Evolutionary conservation across 2,329 filamentous ascomycete species (phyloP), one percentile per base, ranked within the genome.

Genomic region (Aspergillus novoparasiticus): DNA sequence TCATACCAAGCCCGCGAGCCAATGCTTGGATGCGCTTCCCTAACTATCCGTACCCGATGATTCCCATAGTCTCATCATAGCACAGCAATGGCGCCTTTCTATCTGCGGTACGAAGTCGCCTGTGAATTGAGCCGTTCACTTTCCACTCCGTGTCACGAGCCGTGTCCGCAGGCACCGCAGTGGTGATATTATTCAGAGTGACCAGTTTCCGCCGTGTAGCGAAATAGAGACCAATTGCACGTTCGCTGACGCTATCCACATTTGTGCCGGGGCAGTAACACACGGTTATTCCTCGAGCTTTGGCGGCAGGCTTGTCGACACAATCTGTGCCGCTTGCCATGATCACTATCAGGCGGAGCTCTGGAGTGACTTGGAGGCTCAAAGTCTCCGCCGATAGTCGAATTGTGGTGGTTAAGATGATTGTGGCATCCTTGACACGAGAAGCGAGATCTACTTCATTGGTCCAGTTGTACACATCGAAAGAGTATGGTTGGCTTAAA

Each of bases 211-310:
- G 73, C 57, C 82, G 75, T 12, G 81, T 71, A 3, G 81, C 82
- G 64, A 82, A 83, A 68, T 84, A 84, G 56, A 85, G 70, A 28
- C 77, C 80, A 54, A 85, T 77, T 6, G 82, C 82, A 74, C 85
- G 83, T 69, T 85, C 83, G 43, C 76, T 77, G 28, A 84, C 82
- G 41, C 78, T 75, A 50, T 82, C 78, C 41, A 83, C 76, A 61
- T 84, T 84, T 23, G 81, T 78, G 19, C 75, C 77, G 8, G 82
- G 81, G 43, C 78, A 80, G 61, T 84, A 83, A 50, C 77, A 79
- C 21, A 85, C 78, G 6, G 76, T 74, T 53, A 85, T 76, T 28
- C 79, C 80, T 12, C 80, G 76, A 23, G 75, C 72, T 36, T 73
- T 71, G 51, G 77, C 79, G 43, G 80, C 80, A 5, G 72, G 71